Percentiles rank a stretch among this genome's conserved stretches.
Conservation (phyloP, 2,329 filamentous ascomycete genomes). For the Rutstroemia sp. region DNA sequence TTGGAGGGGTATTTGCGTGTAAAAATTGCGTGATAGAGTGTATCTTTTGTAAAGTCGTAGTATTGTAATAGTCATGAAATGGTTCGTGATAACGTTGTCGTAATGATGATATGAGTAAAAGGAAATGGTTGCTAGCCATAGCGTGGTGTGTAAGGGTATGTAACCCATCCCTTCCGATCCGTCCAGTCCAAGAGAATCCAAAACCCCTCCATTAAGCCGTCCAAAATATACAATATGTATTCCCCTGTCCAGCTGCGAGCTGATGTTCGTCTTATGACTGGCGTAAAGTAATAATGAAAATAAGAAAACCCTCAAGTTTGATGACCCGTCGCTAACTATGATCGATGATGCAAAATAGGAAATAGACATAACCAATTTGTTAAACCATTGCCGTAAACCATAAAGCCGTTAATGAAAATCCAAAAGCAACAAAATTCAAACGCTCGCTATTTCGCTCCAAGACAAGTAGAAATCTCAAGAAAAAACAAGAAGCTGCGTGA, state of each 20-base stretch:
- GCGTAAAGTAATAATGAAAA: slow-evolving; percentile 1
- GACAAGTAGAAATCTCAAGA: slow-evolving; percentile 16
- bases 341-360: slow-evolving; percentile 9
- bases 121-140: slow-evolving; percentile 10
- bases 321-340: slow-evolving; percentile 12
- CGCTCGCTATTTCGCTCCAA: slow-evolving; percentile 25
- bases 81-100: slow-evolving; percentile 11
- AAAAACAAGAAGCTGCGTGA: slow-evolving; percentile 35
- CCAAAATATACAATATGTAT: slow-evolving; percentile 7
- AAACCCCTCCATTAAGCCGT: slow-evolving; percentile 3
- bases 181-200: slow-evolving; percentile 6
- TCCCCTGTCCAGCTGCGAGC: slow-evolving; percentile 9
- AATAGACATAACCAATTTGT: slow-evolving; percentile 4
- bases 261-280: slow-evolving; percentile 9
- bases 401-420: slow-evolving; percentile 28
- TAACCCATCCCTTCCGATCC: slow-evolving; percentile 2
- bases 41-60: not conserved
- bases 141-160: slow-evolving; percentile 3
- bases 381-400: slow-evolving; percentile 7
- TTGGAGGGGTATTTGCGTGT: slow-evolving; percentile 6
- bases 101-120: not conserved
- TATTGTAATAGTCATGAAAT: slow-evolving; percentile 10
- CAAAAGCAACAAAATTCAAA: slow-evolving; percentile 27
- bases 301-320: slow-evolving; percentile 7
- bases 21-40: not conserved